These are phyloP conservation scores for Claviceps paspali DNA, from an alignment of 2,329 filamentous ascomycete species.

Conservation along the genomic window DNA sequence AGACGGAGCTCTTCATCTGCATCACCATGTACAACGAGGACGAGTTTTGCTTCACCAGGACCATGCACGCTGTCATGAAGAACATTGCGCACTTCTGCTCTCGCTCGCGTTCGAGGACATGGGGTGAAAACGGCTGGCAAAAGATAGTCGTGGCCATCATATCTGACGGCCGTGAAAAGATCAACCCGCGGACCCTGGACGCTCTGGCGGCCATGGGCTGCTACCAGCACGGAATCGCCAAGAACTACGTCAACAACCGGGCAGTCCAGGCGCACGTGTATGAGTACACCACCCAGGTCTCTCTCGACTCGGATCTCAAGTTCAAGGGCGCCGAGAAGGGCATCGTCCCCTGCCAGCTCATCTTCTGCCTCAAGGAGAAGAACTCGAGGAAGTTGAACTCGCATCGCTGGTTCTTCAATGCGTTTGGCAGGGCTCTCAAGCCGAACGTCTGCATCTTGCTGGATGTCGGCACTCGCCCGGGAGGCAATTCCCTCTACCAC, in stretches of 20 bases:
- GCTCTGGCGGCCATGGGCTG: conserved; percentile 92
- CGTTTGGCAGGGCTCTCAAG: conserved; percentile 80
- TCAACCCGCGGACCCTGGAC: conserved; percentile 85
- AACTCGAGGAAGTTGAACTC: conserved; percentile 97
- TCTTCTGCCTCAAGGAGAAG: conserved; percentile 96
- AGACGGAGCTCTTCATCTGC: conserved; percentile 93
- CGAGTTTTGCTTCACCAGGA: conserved; percentile 89
- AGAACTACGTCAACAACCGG: conserved; percentile 93
- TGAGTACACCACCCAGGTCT: conserved; percentile 97
- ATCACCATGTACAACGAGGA: conserved; percentile 99
- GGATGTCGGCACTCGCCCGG: conserved; percentile 88
- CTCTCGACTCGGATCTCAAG: conserved; percentile 84
- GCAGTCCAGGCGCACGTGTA: conserved; percentile 95
- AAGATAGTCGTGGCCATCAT: conserved; percentile 98
- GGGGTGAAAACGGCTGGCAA: conserved; percentile 96
- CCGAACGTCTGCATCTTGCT: conserved; percentile 95
- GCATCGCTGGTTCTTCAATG: conserved; percentile 98
- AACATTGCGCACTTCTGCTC: conserved; percentile 96
- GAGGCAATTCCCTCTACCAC: conserved; percentile 83
- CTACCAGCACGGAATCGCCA: conserved; percentile 95
- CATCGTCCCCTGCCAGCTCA: conserved; percentile 94
- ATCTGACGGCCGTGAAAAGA: conserved; percentile 77
- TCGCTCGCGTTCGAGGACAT: conserved; percentile 79
- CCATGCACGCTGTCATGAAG: conserved; percentile 97
- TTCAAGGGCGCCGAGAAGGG: conserved; percentile 99